Evolutionary conservation across 1,139 yeast genomes (phyloP), one percentile per base, ranked within the genome.

Genomic region (Pneumocystis wakefieldiae): DNA sequence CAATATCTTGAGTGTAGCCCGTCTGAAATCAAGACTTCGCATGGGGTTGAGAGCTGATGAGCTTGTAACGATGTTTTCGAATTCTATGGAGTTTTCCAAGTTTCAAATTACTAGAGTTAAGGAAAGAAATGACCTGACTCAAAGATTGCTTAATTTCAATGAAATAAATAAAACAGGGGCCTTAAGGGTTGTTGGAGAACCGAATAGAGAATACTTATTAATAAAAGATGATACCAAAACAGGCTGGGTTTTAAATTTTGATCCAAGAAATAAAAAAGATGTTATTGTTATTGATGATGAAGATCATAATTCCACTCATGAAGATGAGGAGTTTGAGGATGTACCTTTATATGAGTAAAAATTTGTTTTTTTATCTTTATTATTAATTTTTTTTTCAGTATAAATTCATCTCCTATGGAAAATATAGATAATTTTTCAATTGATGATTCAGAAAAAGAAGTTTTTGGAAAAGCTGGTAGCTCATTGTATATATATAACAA

Each of bases 41-140:
- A 86, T 94, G 95, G 99, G 99, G 0, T 89, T 86, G 71, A 80
- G 91, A 0, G 88, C 89, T 66, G 92, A 87, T 17, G 97, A 94
- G 70, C 76, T 94, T 37, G 87, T 88, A 68, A 77, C 81, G 3
- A 76, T 89, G 65, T 94, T 92, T 70, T 94, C 96, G 0, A 80
- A 87, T 70, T 82, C 90, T 64, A 80, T 88, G 83, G 97, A 90
- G 66, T 94, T 94, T 71, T 90, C 97, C 19, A 84, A 81, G 70
- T 94, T 94, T 73, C 99, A 94, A 73, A 87, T 94, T 66, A 84
- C 87, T 69, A 88, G 92, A 80, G 97, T 94, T 1, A 87, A 89
- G 67, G 89, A 89, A 73, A 79, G 99, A 67, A 94, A 94, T 72
- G 90, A 83, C 71, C 84, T 86, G 68, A 92, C 98, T 0, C 97